A percentile compares a stretch with the other conserved stretches of the same genome.
Conservation (phyloP, 2,329 filamentous ascomycete genomes). For the Alternaria infectoria region DNA sequence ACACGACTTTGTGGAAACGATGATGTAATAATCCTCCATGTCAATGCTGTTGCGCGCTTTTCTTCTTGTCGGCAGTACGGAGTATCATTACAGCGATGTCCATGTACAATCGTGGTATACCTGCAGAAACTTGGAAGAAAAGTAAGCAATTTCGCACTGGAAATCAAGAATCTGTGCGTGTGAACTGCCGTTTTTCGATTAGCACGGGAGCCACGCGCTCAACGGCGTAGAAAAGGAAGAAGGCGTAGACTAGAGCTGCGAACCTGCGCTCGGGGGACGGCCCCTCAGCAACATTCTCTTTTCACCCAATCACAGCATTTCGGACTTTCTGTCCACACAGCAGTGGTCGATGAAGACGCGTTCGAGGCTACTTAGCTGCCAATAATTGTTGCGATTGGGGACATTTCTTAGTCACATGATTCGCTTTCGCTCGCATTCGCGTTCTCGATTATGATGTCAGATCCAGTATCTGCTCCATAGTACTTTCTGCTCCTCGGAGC, state of each 20-base stretch:
- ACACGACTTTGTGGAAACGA: background rate
- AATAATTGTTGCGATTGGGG: background rate
- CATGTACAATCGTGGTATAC: background rate
- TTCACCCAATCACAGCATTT: constrained; percentile 7
- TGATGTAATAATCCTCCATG: background rate
- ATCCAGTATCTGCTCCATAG: constrained; percentile 83
- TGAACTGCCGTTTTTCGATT: background rate
- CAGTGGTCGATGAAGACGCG: background rate
- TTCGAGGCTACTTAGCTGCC: constrained; percentile 21
- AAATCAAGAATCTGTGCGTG: background rate
- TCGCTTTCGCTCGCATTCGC: constrained; percentile 1
- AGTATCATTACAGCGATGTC: background rate
- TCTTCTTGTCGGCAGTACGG: background rate
- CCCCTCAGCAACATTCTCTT: constrained; percentile 7
- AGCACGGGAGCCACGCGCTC: constrained; percentile 13
- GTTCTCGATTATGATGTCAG: constrained; percentile 44
- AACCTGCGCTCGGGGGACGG: constrained; percentile 24
- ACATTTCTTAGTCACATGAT: background rate
- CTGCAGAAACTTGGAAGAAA: constrained; percentile 10
- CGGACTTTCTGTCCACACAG: constrained; percentile 1
- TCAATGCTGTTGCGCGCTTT: background rate
- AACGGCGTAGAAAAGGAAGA: constrained; percentile 11
- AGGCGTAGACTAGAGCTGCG: constrained; percentile 22
- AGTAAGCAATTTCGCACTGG: background rate
- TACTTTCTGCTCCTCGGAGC: constrained; percentile 69